Percentiles rank a stretch among this genome's conserved stretches.
Evolutionary conservation across 2,329 filamentous ascomycete genomes (phyloP).

Genomic region (Trichoderma aggressivum): DNA sequence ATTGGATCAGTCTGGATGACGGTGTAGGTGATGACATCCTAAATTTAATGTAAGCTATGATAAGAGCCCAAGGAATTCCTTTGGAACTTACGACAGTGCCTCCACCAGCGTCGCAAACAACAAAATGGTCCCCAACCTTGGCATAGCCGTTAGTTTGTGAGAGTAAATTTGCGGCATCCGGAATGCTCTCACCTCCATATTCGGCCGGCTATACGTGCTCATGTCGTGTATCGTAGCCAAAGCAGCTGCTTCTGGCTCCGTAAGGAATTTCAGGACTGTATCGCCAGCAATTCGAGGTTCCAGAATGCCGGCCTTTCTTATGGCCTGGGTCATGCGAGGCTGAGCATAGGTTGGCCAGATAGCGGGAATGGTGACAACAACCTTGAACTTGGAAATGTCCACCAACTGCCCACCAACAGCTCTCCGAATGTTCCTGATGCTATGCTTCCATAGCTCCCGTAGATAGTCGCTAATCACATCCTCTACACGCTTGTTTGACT

Average conservation of each 20-base stretch:
- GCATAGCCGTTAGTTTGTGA: background rate
- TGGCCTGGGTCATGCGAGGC: constrained; percentile 36
- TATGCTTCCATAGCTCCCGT: constrained; percentile 33
- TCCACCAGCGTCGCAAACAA: constrained; percentile 38
- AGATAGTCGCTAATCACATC: constrained; percentile 35
- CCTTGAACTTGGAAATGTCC: constrained; percentile 29
- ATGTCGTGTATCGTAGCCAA: constrained; percentile 36
- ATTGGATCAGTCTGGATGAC: constrained; percentile 27
- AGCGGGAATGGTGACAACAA: constrained; percentile 44
- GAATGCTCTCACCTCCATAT: constrained; percentile 22
- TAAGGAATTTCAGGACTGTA: constrained; percentile 35
- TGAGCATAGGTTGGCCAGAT: constrained; percentile 43
- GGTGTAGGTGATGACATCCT: constrained; percentile 43
- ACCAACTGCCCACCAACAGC: constrained; percentile 26
- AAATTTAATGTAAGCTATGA: background rate
- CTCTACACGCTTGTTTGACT: constrained; percentile 23
- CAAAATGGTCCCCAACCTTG: constrained; percentile 25
- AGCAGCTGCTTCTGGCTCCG: constrained; percentile 46
- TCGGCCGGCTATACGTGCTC: constrained; percentile 13
- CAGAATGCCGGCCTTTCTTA: constrained; percentile 37
- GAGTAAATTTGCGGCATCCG: rapidly evolving
- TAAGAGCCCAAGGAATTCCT: background rate
- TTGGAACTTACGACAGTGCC: constrained; percentile 31
- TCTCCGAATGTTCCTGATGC: constrained; percentile 27
- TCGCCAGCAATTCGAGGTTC: constrained; percentile 25